phyloP scores from a whole-genome alignment of 495 filamentous ascomycete genomes.

The Cryomyces minteri region DNA sequence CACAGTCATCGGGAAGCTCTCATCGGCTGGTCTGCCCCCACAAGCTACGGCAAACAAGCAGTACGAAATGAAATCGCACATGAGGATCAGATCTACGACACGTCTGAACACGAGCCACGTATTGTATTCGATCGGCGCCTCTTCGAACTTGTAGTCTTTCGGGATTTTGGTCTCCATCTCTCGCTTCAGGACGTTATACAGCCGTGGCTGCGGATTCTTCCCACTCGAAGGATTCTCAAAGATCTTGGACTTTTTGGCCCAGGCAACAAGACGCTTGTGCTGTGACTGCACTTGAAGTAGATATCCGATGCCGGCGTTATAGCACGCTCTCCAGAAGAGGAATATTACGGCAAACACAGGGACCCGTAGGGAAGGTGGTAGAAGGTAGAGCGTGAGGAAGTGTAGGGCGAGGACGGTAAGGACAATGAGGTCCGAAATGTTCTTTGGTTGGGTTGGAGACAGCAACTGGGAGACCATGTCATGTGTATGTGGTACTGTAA shows the following conservation, averaged over 20 bases:
- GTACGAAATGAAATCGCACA: slow-evolving; percentile 97
- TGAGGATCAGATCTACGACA: slow-evolving; percentile 85
- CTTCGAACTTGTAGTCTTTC: slow-evolving; percentile 81
- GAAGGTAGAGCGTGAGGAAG: slow-evolving; percentile 47
- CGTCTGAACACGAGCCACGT: slow-evolving; percentile 94
- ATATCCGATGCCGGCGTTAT: slow-evolving; percentile 88
- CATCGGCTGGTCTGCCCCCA: slow-evolving; percentile 49
- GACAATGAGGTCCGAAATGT: slow-evolving; percentile 67
- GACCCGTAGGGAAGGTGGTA: slow-evolving; percentile 46
- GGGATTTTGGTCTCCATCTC: slow-evolving; percentile 92
- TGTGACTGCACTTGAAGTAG: slow-evolving; percentile 80
- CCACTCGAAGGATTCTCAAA: slow-evolving; percentile 71
- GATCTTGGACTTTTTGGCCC: slow-evolving; percentile 69
- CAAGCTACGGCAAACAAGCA: slow-evolving; percentile 89
- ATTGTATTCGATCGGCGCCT: slow-evolving; percentile 93
- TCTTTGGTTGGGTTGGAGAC: slow-evolving; percentile 90
- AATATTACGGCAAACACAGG: slow-evolving; percentile 68
- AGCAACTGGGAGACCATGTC: slow-evolving; percentile 98
- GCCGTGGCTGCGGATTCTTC: slow-evolving; percentile 58
- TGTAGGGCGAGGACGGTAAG: slow-evolving; percentile 62
- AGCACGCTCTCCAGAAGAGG: slow-evolving; percentile 78
- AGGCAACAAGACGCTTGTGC: slow-evolving; percentile 64
- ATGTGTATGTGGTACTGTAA: slow-evolving; percentile 88
- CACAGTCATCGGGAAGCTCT: slow-evolving; percentile 46
- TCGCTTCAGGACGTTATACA: slow-evolving; percentile 66